Conservation (phyloP, 371 early-diverging fungal species). For the Syncephalis plumigaleata region DNA sequence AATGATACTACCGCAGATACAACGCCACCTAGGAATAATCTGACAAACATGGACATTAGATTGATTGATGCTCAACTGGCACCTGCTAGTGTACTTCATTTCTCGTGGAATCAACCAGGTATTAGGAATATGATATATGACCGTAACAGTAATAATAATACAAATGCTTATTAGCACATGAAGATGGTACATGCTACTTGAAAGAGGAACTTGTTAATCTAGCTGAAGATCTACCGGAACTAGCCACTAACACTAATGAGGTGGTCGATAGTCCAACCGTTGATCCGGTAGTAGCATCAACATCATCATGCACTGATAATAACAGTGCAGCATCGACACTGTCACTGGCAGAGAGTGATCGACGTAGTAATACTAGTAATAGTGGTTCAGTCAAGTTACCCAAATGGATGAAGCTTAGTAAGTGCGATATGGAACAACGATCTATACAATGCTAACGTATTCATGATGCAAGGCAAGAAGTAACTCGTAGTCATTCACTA, state of each 20-base stretch:
- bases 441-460: too few species aligned
- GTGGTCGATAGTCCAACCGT: too few species aligned
- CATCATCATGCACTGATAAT: too few species aligned
- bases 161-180: too few species aligned
- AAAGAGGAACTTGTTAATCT: slow-evolving; percentile 1
- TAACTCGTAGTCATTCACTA: too few species aligned
- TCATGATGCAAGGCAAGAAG: too few species aligned
- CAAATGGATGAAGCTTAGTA: too few species aligned
- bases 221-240: slow-evolving; percentile 2
- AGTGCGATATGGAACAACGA: too few species aligned
- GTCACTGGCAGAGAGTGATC: too few species aligned
- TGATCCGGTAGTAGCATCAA: too few species aligned
- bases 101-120: slow-evolving; percentile 13
- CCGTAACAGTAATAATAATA: too few species aligned
- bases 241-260: not conserved
- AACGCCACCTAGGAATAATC: slow-evolving; percentile 17
- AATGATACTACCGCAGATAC: slow-evolving; percentile 6
- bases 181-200: not conserved
- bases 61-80: slow-evolving; percentile 17
- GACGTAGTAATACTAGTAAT: not conserved
- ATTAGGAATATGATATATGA: not conserved
- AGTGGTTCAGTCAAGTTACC: not conserved
- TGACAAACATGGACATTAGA: slow-evolving; percentile 11
- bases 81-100: slow-evolving; percentile 18
- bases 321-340: too few species aligned